Percentiles rank a stretch among this genome's conserved stretches.
phyloP scores from a whole-genome alignment of 108 stramenopile genomes.

The Discostella stelligeroides region DNA sequence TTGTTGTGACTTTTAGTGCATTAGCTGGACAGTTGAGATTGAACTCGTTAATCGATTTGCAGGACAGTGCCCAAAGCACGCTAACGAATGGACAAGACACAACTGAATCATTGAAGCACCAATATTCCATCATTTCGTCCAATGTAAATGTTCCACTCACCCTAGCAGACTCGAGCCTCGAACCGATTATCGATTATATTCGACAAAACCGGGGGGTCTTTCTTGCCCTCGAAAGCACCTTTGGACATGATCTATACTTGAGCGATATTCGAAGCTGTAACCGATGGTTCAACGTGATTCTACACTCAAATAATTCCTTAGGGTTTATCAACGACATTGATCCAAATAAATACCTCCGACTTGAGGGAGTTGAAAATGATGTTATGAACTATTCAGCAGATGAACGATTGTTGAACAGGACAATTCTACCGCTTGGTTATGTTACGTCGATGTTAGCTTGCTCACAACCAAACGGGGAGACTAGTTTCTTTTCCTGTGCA shows the following conservation, averaged over 20 bases:
- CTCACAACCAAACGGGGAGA: constrained; percentile 16
- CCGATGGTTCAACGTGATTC: constrained; percentile 34
- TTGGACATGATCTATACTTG: constrained; percentile 39
- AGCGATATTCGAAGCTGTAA: constrained; percentile 45
- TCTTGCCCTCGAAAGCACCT: constrained; percentile 31
- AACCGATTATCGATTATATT: constrained; percentile 1
- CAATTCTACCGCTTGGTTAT: constrained; percentile 26
- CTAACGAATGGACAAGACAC: not conserved
- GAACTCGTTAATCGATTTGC: constrained; percentile 11
- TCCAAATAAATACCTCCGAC: constrained; percentile 11
- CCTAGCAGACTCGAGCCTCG: constrained; percentile 12
- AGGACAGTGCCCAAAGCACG: not conserved
- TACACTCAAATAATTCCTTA: constrained; percentile 4
- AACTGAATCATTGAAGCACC: not conserved
- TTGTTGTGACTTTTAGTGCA: constrained; percentile 66
- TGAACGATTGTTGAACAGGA: constrained; percentile 8
- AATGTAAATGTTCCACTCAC: constrained; percentile 24
- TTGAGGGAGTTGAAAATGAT: constrained; percentile 26
- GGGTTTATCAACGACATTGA: not conserved
- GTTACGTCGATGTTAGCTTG: constrained; percentile 32
- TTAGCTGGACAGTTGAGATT: constrained; percentile 65
- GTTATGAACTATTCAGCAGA: constrained; percentile 7
- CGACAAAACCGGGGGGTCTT: constrained; percentile 8
- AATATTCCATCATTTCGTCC: not conserved
- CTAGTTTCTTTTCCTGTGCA: constrained; percentile 58